Percentiles rank a stretch among this genome's conserved stretches.
Conservation (phyloP, 257 asterid species). For the Nicotiana attenuata region DNA sequence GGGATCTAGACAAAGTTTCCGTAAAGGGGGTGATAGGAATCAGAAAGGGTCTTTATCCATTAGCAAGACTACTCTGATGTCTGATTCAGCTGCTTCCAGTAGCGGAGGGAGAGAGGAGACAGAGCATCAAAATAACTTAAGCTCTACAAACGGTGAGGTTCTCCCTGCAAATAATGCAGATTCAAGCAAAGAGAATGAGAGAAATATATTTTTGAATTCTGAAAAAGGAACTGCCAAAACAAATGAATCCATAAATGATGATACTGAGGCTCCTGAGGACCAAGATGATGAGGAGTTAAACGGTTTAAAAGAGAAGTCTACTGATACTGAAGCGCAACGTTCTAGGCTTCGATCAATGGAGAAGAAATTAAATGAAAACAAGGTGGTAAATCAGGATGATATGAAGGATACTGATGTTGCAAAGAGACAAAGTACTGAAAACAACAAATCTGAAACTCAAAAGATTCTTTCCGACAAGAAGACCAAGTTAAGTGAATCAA, state of each 20-base stretch:
- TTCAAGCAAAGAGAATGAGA: neutral
- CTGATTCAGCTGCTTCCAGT: slow-evolving; percentile 12
- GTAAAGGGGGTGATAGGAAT: slow-evolving; percentile 33
- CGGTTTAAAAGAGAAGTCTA: slow-evolving; percentile 9
- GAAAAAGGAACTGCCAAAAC: slow-evolving; percentile 8
- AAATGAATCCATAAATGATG: slow-evolving; percentile 30
- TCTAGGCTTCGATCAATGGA: slow-evolving; percentile 16
- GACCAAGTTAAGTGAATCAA: neutral
- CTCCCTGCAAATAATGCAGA: slow-evolving; percentile 22
- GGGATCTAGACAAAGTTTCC: slow-evolving; percentile 42
- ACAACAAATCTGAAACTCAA: neutral
- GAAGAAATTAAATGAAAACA: slow-evolving; percentile 10
- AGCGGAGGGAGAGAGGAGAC: slow-evolving; percentile 22
- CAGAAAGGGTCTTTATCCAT: slow-evolving; percentile 42
- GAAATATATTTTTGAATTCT: slow-evolving; percentile 1
- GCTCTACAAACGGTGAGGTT: slow-evolving; percentile 24
- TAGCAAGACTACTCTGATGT: slow-evolving; percentile 21
- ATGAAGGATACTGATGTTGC: neutral
- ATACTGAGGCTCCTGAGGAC: slow-evolving; percentile 47
- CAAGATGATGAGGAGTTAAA: slow-evolving; percentile 18
- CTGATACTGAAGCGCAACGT: slow-evolving; percentile 18
- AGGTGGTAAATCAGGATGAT: slow-evolving; percentile 2
- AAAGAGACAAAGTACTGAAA: neutral
- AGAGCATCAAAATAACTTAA: slow-evolving; percentile 4
- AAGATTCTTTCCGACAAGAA: neutral